A percentile compares a stretch with the other conserved stretches of the same genome.
Evolutionary conservation across 78 protist genomes (phyloP).

Genomic region (Protostelium mycophagum): DNA sequence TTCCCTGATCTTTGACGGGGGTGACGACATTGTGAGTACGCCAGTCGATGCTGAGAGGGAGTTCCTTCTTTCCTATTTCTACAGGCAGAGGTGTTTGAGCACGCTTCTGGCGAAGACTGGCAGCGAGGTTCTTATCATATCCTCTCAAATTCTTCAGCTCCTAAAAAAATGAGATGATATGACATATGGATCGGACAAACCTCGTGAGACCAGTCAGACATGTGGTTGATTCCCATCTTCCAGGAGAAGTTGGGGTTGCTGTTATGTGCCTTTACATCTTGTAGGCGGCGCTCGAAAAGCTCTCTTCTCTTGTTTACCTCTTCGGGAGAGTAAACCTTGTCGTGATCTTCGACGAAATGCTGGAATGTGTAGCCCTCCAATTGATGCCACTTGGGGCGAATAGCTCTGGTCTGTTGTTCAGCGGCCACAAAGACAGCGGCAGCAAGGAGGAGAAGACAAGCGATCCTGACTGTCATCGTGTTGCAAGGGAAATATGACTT

Average conservation of each 20-base stretch:
- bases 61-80: background rate
- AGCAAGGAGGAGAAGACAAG: background rate
- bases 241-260: background rate
- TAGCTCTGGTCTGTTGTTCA: too few species aligned
- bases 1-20: conserved; percentile 5
- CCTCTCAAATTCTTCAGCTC: background rate
- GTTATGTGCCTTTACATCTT: background rate
- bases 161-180: background rate
- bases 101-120: background rate
- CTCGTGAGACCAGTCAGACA: background rate
- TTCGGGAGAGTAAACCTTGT: background rate
- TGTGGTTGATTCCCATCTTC: background rate
- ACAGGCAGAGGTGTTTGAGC: background rate
- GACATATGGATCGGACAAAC: background rate
- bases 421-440: background rate
- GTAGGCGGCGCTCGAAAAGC: background rate
- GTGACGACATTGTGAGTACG: background rate
- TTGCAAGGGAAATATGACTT: too few species aligned
- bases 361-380: background rate
- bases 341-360: background rate
- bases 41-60: background rate
- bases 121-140: background rate
- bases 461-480: background rate
- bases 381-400: background rate
- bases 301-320: background rate